Evolutionary conservation across 768 basidiomycete genomes (phyloP).

Genomic region (Trametes sanguinea): DNA sequence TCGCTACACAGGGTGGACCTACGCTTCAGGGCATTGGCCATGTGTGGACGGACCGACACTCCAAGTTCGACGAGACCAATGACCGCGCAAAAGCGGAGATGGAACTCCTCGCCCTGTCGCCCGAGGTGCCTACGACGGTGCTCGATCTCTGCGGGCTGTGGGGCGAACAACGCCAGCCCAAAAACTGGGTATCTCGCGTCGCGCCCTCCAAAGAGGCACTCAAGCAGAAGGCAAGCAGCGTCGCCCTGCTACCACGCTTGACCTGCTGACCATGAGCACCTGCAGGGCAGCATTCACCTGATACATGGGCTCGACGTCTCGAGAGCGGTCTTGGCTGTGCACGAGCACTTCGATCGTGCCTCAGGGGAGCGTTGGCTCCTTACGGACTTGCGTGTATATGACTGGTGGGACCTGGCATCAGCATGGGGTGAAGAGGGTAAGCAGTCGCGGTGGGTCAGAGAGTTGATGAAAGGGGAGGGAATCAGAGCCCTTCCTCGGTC

Average conservation of each 20-base stretch:
- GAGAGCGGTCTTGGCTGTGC: conserved; percentile 60
- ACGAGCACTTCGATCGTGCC: conserved; percentile 44
- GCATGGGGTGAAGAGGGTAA: conserved; percentile 51
- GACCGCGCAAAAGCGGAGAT: conserved; percentile 53
- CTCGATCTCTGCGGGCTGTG: conserved; percentile 65
- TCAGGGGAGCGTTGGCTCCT: conserved; percentile 57
- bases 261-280: background rate
- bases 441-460: conserved; percentile 55
- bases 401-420: conserved; percentile 69
- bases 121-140: conserved; percentile 46
- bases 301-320: conserved; percentile 64
- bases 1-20: conserved; percentile 30
- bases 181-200: conserved; percentile 56
- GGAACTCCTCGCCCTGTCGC: conserved; percentile 52
- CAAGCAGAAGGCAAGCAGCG: conserved; percentile 43
- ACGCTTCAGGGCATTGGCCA: conserved; percentile 17
- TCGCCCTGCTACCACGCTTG: background rate
- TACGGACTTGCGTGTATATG: conserved; percentile 58
- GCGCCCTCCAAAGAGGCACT: conserved; percentile 58
- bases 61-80: conserved; percentile 42
- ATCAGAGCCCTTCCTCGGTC: conserved; percentile 56
- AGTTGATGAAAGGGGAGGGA: conserved; percentile 54
- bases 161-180: conserved; percentile 52
- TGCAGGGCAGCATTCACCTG: conserved; percentile 58
- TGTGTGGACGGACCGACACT: conserved; percentile 56